Evolutionary conservation across 2,329 filamentous ascomycete species (phyloP).

Genomic region (Colletotrichum sp.): DNA sequence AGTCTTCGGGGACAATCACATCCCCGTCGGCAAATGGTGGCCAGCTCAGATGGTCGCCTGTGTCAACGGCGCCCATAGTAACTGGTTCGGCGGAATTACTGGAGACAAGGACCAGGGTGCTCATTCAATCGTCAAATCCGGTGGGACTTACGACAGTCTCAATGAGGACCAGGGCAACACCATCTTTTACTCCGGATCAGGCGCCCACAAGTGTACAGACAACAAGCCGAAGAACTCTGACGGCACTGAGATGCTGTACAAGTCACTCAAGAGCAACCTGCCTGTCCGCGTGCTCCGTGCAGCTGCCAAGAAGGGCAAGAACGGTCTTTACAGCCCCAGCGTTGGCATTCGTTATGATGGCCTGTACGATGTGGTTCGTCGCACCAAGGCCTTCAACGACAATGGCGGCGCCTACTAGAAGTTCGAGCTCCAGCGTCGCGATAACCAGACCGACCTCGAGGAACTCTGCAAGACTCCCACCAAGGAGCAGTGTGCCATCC

Average conservation of each 20-base stretch:
- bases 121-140: rapidly evolving
- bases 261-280: not conserved
- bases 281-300: not conserved
- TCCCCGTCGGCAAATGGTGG: not conserved
- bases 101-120: not conserved
- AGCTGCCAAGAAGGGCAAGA: rapidly evolving
- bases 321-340: not conserved
- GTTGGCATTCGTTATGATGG: rapidly evolving
- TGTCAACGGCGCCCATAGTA: not conserved
- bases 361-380: not conserved
- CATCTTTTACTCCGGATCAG: rapidly evolving
- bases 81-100: rapidly evolving
- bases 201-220: rapidly evolving
- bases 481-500: not conserved
- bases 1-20: rapidly evolving
- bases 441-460: rapidly evolving
- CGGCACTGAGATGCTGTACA: not conserved
- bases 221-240: not conserved
- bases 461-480: not conserved
- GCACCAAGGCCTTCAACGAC: not conserved
- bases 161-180: rapidly evolving
- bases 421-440: not conserved
- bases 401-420: not conserved
- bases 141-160: rapidly evolving
- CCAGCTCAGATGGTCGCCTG: not conserved